These are phyloP conservation scores for Fusarium paranaense DNA, from an alignment of 2,329 filamentous ascomycete genomes.

Conservation along the genomic window DNA sequence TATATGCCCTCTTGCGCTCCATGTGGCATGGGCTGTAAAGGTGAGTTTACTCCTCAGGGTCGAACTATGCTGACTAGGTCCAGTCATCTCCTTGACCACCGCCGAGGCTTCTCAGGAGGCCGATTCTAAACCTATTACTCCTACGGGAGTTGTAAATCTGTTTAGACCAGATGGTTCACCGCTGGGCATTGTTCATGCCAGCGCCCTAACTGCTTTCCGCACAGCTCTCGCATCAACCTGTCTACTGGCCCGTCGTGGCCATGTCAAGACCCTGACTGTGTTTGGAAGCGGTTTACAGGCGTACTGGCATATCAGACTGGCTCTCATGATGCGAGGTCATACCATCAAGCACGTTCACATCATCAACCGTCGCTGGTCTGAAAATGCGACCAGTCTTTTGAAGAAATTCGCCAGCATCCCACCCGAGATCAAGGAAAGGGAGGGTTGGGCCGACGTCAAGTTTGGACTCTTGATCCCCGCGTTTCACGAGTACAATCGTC, in stretches of 20 bases:
- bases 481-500: conserved; percentile 74
- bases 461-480: conserved; percentile 76
- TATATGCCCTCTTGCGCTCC: conserved; percentile 80
- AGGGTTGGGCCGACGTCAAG: conserved; percentile 74
- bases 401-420: conserved; percentile 60
- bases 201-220: conserved; percentile 82
- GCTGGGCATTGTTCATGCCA: conserved; percentile 77
- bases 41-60: conserved; percentile 46
- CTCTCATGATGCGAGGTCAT: conserved; percentile 76
- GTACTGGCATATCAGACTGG: conserved; percentile 92
- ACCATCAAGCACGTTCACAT: conserved; percentile 86
- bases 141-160: conserved; percentile 77
- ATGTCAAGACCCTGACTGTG: conserved; percentile 80
- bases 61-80: conserved; percentile 1
- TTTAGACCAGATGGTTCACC: conserved; percentile 72
- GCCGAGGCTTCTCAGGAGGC: conserved; percentile 47
- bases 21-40: conserved; percentile 75
- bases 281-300: conserved; percentile 93
- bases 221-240: conserved; percentile 80
- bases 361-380: conserved; percentile 79
- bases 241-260: conserved; percentile 72
- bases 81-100: conserved; percentile 73
- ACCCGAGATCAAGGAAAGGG: conserved; percentile 58
- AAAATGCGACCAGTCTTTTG: conserved; percentile 65
- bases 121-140: conserved; percentile 53